Percentiles rank a stretch among this genome's conserved stretches.
Evolutionary conservation across 2,329 filamentous ascomycete species (phyloP).

Genomic region (Penicillium expansum): DNA sequence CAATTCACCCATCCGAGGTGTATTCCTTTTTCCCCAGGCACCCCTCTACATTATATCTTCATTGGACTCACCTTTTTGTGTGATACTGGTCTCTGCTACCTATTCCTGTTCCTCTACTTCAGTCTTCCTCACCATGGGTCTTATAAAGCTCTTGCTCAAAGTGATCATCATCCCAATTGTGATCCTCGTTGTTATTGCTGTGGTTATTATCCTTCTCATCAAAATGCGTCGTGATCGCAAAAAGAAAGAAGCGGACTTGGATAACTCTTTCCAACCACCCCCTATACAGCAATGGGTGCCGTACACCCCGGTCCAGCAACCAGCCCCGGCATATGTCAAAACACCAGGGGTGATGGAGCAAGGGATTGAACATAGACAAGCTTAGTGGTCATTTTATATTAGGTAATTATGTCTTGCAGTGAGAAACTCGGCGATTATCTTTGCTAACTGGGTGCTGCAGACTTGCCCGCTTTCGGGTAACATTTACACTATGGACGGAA

Average conservation of each 20-base stretch:
- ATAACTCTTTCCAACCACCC: conserved; percentile 15
- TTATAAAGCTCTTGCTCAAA: conserved; percentile 22
- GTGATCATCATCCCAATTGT: conserved; percentile 22
- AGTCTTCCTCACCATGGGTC: conserved; percentile 13
- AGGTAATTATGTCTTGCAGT: not conserved
- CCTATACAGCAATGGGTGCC: conserved; percentile 20
- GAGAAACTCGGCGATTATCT: not conserved
- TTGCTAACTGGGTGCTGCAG: not conserved
- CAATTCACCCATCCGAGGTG: not conserved
- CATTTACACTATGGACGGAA: not conserved
- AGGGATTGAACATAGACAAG: not conserved
- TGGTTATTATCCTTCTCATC: conserved; percentile 8
- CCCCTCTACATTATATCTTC: not conserved
- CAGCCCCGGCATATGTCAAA: conserved; percentile 10
- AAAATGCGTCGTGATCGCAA: conserved; percentile 14
- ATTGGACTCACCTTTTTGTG: not conserved
- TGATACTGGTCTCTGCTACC: not conserved
- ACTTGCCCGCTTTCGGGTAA: not conserved
- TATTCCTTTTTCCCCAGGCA: not conserved
- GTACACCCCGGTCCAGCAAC: conserved; percentile 16
- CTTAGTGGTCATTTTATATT: not conserved
- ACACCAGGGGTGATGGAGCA: conserved; percentile 15
- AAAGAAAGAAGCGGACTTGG: conserved; percentile 11
- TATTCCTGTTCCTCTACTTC: not conserved
- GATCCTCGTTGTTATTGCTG: conserved; percentile 11